Base-by-base conservation (phyloP, 352 stramenopile genomes). In the Globisporangium barbulae region DNA sequence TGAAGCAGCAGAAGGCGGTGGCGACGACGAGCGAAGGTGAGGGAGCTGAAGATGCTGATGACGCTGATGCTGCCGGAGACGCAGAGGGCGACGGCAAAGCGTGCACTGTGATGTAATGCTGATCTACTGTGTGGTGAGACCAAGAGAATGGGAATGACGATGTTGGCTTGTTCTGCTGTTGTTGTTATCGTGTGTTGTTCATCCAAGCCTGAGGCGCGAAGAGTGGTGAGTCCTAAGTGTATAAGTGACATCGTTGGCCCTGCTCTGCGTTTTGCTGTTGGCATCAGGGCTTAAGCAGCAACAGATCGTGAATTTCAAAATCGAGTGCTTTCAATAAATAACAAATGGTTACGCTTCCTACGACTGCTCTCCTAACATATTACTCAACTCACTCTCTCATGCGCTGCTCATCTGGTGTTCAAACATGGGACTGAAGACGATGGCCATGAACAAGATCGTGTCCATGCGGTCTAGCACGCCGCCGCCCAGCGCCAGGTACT, bases 391-490 rank as follows among this genome's bases (percentile, higher is more conserved):
- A 31, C 31, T 31, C 31, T 42, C 25, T 33, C 25, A 60, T n/a
- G 50, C 30, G 9, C 50, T 37, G 37, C 70, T 77, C 19, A 81
- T 54, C 42, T 59, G 49, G 59, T 70, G 68, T 49, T 85, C 67
- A 48, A 85, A 80, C 54, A 85, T 76, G 9, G 76, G 74, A 25
- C 72, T 68, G 44, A 87, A 88, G 19, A 88, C 78, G 47, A 88
- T 63, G 6, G 71, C 71, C 67, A 84, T 78, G 65, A 88, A 76
- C 53, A 90, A 68, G 42, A 88, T 53, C 33, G 78, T 81, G 64
- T 90, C 81, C 19, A 90, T 58, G 25, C 75, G 76, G 47, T 88
- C 81, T 17, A 90, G 69, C 4, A 85, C 66, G 42, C 81, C 81
- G 13, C 77, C 78, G n/a, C 81, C 78, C 35, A 81, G 58, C 8